phyloP scores from a whole-genome alignment of 208 protist genomes.

The Endotrypanum monterogeii region DNA sequence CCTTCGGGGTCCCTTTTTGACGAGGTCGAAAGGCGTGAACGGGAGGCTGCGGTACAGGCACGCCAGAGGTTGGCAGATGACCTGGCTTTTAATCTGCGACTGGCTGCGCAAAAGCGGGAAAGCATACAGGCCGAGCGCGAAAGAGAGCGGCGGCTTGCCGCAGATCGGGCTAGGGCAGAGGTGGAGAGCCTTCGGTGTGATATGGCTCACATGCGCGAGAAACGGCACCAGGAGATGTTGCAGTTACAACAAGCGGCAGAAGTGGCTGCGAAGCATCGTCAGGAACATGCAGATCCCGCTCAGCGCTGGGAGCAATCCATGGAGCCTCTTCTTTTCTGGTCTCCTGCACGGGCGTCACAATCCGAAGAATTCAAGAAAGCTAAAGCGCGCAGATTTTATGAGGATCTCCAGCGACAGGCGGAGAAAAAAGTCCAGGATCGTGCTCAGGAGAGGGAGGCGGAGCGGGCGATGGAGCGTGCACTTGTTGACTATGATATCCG shows the following conservation, averaged over 20 bases:
- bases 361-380: constrained; percentile 9
- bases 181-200: constrained; percentile 30
- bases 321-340: constrained; percentile 29
- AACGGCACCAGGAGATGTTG: constrained; percentile 25
- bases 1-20: constrained; percentile 22
- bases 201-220: constrained; percentile 17
- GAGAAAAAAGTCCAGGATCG: constrained; percentile 27
- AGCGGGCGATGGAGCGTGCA: constrained; percentile 22
- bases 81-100: constrained; percentile 13
- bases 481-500: constrained; percentile 23
- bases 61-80: constrained; percentile 33
- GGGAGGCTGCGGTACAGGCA: constrained; percentile 8
- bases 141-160: constrained; percentile 22
- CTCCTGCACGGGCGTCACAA: neutral
- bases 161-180: constrained; percentile 14
- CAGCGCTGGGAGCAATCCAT: neutral
- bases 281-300: constrained; percentile 7
- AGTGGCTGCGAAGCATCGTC: constrained; percentile 15
- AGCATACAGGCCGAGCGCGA: constrained; percentile 20
- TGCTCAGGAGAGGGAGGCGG: constrained; percentile 7
- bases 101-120: constrained; percentile 27
- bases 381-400: constrained; percentile 14
- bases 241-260: constrained; percentile 19
- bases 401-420: constrained; percentile 34
- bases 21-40: constrained; percentile 26